Evolutionary conservation across 495 filamentous ascomycete genomes (phyloP), one percentile per base, ranked within the genome.

Genomic region (Darksidea phi): DNA sequence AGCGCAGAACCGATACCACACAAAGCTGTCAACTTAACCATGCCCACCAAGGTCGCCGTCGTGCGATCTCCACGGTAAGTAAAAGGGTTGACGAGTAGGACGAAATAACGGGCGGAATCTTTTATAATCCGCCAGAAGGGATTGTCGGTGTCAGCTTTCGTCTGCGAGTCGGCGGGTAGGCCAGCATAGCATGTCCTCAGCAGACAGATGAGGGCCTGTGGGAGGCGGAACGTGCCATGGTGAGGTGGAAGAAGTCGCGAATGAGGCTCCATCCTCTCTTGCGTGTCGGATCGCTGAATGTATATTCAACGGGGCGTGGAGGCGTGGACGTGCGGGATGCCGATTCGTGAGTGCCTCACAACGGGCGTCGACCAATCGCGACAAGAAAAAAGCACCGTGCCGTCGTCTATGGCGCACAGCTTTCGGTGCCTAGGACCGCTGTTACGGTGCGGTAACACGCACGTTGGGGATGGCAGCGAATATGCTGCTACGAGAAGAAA

Each of bases 1-100:
- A 67, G 60, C 51, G 47, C 60, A 32, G 67, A 54, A 51, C 61
- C 57, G 42, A 64, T 38, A 41, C 67, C 67, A 61, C 67, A 70
- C 23, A 70, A 4, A 2, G 52, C 60, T 12, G 67, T 58, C 48
- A 70, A 18, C 54, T 70, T 37, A 18, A 64, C 67, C 67, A 70
- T 70, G 59, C 67, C 63, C 63, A 66, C 64, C 34, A 67, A 52
- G 32, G 37, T 53, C 10, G 46, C 38, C 1, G 46, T 24, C 4
- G n/a, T 18, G 15, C 21, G 32, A 26, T 23, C 41, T 42, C 17
- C 10, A 7, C 20, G 32, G 15, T 26, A 12, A 12, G 38, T 11
- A 28, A 63, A 52, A 18, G 36, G 43, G 34, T 25, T 20, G 7
- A 63, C 24, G 15, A 45, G 34, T 6, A 6, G n/a, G 3, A 60